Evolutionary conservation across 805 yeast species (phyloP).

Genomic region (Sungouiella blattae): DNA sequence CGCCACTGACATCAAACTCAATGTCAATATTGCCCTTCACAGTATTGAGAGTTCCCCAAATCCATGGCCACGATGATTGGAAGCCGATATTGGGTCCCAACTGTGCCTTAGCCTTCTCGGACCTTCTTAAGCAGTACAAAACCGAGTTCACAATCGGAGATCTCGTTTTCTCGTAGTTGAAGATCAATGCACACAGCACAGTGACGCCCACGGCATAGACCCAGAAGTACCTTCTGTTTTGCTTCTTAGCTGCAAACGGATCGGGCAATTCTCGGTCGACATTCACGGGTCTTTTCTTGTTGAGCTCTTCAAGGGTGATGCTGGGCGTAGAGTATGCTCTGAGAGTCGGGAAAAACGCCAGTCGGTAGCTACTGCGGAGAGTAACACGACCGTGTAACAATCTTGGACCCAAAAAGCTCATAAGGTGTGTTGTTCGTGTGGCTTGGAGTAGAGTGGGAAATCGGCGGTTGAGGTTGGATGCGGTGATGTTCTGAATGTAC

Average conservation of each 20-base stretch:
- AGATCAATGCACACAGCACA: conserved; percentile 52
- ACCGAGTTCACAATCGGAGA: conserved; percentile 89
- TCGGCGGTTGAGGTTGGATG: no score
- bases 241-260: conserved; percentile 55
- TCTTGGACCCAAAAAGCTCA: no score
- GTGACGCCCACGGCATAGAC: conserved; percentile 38
- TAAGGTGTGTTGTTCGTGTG: no score
- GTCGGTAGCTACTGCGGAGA: no score
- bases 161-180: conserved; percentile 89
- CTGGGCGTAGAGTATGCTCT: no score
- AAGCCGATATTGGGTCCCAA: conserved; percentile 78
- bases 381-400: no score
- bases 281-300: conserved; percentile 35
- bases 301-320: neutral
- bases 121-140: conserved; percentile 78
- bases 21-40: conserved; percentile 80
- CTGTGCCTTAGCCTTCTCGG: conserved; percentile 53
- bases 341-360: no score
- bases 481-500: no score
- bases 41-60: conserved; percentile 78
- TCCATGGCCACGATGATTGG: conserved; percentile 81
- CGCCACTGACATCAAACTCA: conserved; percentile 67
- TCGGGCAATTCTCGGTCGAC: conserved; percentile 82
- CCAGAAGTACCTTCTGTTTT: conserved; percentile 52
- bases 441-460: no score